These are phyloP conservation scores for Plasmodium falciparum DNA, from an alignment of 169 alveolate genomes.

Conservation along the genomic window DNA sequence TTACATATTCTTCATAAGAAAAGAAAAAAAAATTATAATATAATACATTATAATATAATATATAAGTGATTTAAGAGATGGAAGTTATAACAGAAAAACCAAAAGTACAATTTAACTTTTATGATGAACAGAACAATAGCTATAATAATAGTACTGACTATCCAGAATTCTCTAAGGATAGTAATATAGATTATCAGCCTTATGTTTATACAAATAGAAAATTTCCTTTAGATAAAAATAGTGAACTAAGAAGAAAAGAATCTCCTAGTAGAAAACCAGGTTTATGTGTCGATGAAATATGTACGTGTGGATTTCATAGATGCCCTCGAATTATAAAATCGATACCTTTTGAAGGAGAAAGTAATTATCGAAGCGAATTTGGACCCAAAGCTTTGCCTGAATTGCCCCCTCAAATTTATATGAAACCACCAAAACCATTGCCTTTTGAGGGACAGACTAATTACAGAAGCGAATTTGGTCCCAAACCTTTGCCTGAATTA, in stretches of 20 bases:
- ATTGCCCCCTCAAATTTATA: constrained; percentile 44
- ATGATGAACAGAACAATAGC: constrained; percentile 27
- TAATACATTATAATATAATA: background rate
- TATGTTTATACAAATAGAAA: constrained; percentile 34
- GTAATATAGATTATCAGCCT: constrained; percentile 23
- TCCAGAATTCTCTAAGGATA: constrained; percentile 7
- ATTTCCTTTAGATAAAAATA: constrained; percentile 65
- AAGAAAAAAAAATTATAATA: background rate
- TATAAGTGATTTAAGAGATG: background rate
- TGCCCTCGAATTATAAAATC: constrained; percentile 77
- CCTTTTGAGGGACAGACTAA: constrained; percentile 79
- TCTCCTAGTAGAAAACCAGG: constrained; percentile 81
- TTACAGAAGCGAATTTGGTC: constrained; percentile 78
- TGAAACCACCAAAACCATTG: constrained; percentile 62
- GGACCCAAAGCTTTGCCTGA: constrained; percentile 80
- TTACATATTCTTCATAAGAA: constrained; percentile 21
- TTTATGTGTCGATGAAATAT: constrained; percentile 83
- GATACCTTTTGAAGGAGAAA: constrained; percentile 81
- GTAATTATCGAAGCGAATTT: constrained; percentile 78
- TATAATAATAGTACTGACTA: constrained; percentile 21
- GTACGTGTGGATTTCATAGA: constrained; percentile 82
- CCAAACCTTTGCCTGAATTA: constrained; percentile 79
- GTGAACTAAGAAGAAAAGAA: constrained; percentile 78
- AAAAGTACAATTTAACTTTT: constrained; percentile 44
- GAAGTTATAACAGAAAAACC: constrained; percentile 59